phyloP scores from a whole-genome alignment of 352 stramenopile species.

The Blastocystis sp. region DNA sequence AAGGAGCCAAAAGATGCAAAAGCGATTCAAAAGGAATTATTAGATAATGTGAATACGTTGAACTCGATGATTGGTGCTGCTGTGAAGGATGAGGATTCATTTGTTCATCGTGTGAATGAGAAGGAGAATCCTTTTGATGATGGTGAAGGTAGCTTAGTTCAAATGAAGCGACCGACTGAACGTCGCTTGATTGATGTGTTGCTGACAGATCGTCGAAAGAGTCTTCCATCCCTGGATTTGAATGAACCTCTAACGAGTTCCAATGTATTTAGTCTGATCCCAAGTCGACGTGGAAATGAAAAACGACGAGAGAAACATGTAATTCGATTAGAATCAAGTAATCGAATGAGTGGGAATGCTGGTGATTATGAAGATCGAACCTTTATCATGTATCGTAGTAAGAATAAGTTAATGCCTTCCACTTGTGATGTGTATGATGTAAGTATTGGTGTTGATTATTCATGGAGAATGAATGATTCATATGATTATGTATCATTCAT shows the following conservation, averaged over 20 bases:
- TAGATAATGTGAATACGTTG: neutral
- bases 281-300: neutral
- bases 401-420: slow-evolving; percentile 31
- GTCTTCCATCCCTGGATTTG: too few relatives aligned
- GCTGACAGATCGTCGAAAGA: neutral
- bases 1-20: slow-evolving; percentile 31
- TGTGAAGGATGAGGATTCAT: neutral
- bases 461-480: too few relatives aligned
- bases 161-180: neutral
- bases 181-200: neutral
- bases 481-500: too few relatives aligned
- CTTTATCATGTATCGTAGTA: slow-evolving; percentile 49
- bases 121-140: slow-evolving; percentile 9
- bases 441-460: neutral
- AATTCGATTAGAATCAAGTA: neutral
- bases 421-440: slow-evolving; percentile 45
- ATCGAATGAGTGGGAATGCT: neutral
- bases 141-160: neutral
- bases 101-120: neutral
- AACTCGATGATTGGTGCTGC: neutral
- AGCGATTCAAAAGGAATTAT: neutral
- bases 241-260: neutral
- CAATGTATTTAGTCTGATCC: neutral
- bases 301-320: neutral
- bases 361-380: slow-evolving; percentile 15